Evolutionary conservation across 371 early-diverging fungal genomes (phyloP).

Genomic region (Parasitella parasitica): DNA sequence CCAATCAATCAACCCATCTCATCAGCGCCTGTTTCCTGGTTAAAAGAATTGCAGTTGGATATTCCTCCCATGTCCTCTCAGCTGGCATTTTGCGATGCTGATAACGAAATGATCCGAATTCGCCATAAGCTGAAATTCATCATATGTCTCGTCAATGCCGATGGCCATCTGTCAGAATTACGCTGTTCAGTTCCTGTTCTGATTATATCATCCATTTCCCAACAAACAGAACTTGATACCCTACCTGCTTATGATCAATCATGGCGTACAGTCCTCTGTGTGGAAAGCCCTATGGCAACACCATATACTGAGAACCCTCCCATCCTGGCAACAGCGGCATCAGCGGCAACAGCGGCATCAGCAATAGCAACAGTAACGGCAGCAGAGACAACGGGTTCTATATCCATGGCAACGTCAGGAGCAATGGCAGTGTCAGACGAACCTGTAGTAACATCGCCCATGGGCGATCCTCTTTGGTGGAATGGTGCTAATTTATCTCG

Average conservation of each 20-base stretch:
- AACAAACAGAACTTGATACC: slow-evolving; percentile 27
- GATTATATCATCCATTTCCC: slow-evolving; percentile 35
- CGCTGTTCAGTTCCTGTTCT: slow-evolving; percentile 38
- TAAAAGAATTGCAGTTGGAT: slow-evolving; percentile 16
- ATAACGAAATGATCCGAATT: slow-evolving; percentile 47
- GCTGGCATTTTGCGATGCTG: slow-evolving; percentile 35
- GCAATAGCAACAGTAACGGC: background rate
- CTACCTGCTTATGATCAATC: slow-evolving; percentile 42
- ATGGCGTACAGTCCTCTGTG: slow-evolving; percentile 31
- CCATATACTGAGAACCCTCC: background rate
- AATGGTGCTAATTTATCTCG: slow-evolving; percentile 38
- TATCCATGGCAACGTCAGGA: background rate
- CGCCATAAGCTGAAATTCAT: slow-evolving; percentile 44
- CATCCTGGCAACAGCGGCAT: background rate
- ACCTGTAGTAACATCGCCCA: background rate
- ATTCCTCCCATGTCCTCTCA: slow-evolving; percentile 38
- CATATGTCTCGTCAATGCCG: slow-evolving; percentile 32
- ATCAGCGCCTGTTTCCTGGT: slow-evolving; percentile 15
- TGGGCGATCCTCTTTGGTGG: slow-evolving; percentile 29
- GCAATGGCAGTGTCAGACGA: background rate
- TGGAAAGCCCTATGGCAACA: slow-evolving; percentile 2
- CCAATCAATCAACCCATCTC: background rate
- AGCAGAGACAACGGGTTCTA: background rate
- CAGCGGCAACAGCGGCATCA: too few species aligned
- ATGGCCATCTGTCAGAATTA: slow-evolving; percentile 43